A percentile compares a stretch with the other conserved stretches of the same genome.
phyloP scores from a whole-genome alignment of 768 basidiomycete species.

The Tephrocybe sp. region DNA sequence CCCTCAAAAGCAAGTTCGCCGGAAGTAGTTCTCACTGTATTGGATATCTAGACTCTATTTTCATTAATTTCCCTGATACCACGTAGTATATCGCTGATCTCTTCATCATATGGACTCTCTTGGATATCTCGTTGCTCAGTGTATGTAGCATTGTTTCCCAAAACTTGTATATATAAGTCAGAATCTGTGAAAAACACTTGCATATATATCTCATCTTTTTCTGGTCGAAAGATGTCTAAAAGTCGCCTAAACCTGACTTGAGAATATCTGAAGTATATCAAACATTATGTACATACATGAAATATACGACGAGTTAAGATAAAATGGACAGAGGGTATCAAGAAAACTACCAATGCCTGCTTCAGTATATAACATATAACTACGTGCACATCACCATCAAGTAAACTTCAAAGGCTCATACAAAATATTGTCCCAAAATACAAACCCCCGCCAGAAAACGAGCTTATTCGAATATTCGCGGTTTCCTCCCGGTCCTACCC shows the following conservation, averaged over 20 bases:
- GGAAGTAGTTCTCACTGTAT: slow-evolving; percentile 2
- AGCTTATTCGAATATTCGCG: slow-evolving; percentile 9
- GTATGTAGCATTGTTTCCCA: slow-evolving; percentile 1
- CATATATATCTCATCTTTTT: not conserved
- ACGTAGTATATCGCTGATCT: slow-evolving; percentile 2
- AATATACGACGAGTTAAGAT: slow-evolving; percentile 6
- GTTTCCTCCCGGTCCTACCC: slow-evolving; percentile 16
- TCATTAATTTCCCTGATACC: slow-evolving; percentile 1
- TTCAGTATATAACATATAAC: not conserved
- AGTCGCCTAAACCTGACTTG: not conserved
- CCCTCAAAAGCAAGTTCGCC: slow-evolving; percentile 28
- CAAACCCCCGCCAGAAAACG: not conserved
- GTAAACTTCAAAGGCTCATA: not conserved
- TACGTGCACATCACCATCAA: not conserved
- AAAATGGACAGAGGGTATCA: not conserved
- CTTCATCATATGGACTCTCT: not conserved
- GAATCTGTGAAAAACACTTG: not conserved
- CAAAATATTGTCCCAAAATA: not conserved
- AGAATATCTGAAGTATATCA: not conserved
- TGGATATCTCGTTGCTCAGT: slow-evolving; percentile 2
- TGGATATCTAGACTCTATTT: not conserved
- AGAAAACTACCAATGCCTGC: not conserved
- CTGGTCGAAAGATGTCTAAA: not conserved
- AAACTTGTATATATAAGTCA: not conserved
- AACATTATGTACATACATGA: slow-evolving; percentile 10